Evolutionary conservation across 2,329 filamentous ascomycete genomes (phyloP).

Genomic region (Rachicladosporium sp.): DNA sequence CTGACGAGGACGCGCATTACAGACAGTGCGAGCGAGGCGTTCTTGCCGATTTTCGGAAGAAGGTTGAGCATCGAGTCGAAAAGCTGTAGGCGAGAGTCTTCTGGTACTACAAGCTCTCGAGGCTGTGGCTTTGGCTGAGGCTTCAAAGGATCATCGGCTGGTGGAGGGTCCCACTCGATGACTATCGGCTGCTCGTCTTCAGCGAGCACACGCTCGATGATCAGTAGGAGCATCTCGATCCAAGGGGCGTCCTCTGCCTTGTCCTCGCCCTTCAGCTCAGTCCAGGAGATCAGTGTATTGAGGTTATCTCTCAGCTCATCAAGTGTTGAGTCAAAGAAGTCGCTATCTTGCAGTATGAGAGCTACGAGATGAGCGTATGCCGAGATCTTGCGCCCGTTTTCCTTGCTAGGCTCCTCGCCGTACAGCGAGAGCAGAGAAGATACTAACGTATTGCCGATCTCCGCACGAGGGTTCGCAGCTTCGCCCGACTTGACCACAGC

Average conservation of each 20-base stretch:
- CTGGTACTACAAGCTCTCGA: slow-evolving; percentile 50
- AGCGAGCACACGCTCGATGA: slow-evolving; percentile 80
- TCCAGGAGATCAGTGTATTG: slow-evolving; percentile 61
- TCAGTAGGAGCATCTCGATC: slow-evolving; percentile 80
- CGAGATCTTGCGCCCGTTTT: slow-evolving; percentile 60
- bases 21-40: slow-evolving; percentile 71
- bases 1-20: slow-evolving; percentile 76
- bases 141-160: slow-evolving; percentile 29
- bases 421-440: slow-evolving; percentile 65
- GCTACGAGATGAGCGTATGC: slow-evolving; percentile 88
- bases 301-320: slow-evolving; percentile 67
- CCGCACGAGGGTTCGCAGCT: slow-evolving; percentile 48
- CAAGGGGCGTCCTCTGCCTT: slow-evolving; percentile 72
- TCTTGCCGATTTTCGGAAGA: slow-evolving; percentile 75
- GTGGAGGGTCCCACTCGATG: slow-evolving; percentile 50
- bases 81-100: slow-evolving; percentile 56
- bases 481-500: slow-evolving; percentile 52
- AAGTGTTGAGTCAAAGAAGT: slow-evolving; percentile 68
- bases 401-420: slow-evolving; percentile 35
- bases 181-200: slow-evolving; percentile 73
- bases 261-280: slow-evolving; percentile 56
- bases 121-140: slow-evolving; percentile 41
- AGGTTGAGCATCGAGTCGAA: slow-evolving; percentile 71
- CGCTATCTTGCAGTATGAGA: slow-evolving; percentile 67
- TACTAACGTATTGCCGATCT: slow-evolving; percentile 72